phyloP scores from a whole-genome alignment of 2,329 filamentous ascomycete genomes.

The Phialophora macrospora region DNA sequence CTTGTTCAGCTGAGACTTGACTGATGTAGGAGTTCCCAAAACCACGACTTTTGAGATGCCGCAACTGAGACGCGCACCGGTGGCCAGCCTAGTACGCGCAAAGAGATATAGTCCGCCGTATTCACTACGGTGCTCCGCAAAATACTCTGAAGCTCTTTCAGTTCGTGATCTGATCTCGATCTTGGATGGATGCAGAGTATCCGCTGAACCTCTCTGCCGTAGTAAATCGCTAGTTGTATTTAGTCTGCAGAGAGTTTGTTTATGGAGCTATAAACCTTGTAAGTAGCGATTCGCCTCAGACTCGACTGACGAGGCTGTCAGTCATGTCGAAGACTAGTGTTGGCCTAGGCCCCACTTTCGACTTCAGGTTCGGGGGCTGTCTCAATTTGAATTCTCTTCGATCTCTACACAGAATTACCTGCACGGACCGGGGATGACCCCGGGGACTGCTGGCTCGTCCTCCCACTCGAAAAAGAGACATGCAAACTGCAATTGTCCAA shows the following conservation, averaged over 20 bases:
- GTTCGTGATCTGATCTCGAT: neutral
- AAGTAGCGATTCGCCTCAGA: too few relatives aligned
- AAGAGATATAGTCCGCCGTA: neutral
- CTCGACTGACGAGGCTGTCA: too few relatives aligned
- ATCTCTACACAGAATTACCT: neutral
- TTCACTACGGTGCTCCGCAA: neutral
- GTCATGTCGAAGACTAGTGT: too few relatives aligned
- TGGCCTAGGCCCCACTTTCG: too few relatives aligned
- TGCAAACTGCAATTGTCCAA: neutral
- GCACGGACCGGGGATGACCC: neutral
- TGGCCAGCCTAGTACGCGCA: slow-evolving; percentile 17
- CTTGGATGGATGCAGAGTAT: neutral
- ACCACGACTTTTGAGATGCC: slow-evolving; percentile 6
- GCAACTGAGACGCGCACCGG: slow-evolving; percentile 17
- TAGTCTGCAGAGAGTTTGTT: too few relatives aligned
- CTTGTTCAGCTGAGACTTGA: neutral
- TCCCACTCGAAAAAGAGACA: neutral
- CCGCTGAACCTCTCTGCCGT: too few relatives aligned
- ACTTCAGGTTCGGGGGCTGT: too few relatives aligned
- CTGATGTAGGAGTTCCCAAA: neutral
- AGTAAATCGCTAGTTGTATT: too few relatives aligned
- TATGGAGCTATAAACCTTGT: too few relatives aligned
- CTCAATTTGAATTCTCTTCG: neutral
- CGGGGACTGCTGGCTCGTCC: neutral
- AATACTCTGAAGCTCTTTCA: neutral